A percentile compares a stretch with the other conserved stretches of the same genome.
Conservation (phyloP, 495 filamentous ascomycete species). For the Aspergillus coremiiformis region DNA sequence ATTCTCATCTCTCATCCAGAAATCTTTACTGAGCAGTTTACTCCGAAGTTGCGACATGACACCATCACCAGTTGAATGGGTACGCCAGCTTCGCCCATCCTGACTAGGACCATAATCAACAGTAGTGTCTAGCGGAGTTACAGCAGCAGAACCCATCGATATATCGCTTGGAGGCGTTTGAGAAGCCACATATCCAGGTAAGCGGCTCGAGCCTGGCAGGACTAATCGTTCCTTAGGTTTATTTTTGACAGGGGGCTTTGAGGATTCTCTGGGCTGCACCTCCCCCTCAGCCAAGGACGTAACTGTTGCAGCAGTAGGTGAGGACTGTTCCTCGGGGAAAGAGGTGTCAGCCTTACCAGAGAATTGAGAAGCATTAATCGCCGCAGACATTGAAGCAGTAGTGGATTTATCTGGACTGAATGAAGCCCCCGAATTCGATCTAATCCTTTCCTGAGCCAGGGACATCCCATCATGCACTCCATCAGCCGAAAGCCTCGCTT, state of each 20-base stretch:
- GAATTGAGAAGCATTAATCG: slow-evolving; percentile 16
- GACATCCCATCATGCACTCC: slow-evolving; percentile 13
- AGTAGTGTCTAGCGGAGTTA: slow-evolving; percentile 29
- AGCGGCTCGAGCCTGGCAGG: slow-evolving; percentile 19
- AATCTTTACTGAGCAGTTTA: slow-evolving; percentile 83
- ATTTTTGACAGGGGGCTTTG: slow-evolving; percentile 15
- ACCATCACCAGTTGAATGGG: slow-evolving; percentile 19
- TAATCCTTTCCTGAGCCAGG: slow-evolving; percentile 17
- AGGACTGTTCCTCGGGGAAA: slow-evolving; percentile 32
- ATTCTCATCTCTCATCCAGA: slow-evolving; percentile 99
- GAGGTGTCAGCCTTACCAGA: slow-evolving; percentile 29
- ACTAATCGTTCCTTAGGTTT: slow-evolving; percentile 20
- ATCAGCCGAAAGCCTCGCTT: slow-evolving; percentile 24
- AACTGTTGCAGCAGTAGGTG: slow-evolving; percentile 36
- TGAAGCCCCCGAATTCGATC: slow-evolving; percentile 33
- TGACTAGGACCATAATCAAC: slow-evolving; percentile 14
- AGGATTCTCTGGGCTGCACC: slow-evolving; percentile 18
- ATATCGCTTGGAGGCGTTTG: slow-evolving; percentile 31
- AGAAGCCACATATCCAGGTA: slow-evolving; percentile 31
- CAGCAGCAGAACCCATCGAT: slow-evolving; percentile 20
- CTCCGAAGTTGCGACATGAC: slow-evolving; percentile 55
- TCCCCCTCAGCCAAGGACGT: slow-evolving; percentile 28
- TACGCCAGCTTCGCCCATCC: slow-evolving; percentile 17
- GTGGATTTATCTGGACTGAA: slow-evolving; percentile 31
- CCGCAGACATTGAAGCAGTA: slow-evolving; percentile 25